Percentiles rank a stretch among this genome's conserved stretches.
These are phyloP conservation scores for Alternaria viburni DNA, from an alignment of 2,329 filamentous ascomycete species.

Conservation along the genomic window DNA sequence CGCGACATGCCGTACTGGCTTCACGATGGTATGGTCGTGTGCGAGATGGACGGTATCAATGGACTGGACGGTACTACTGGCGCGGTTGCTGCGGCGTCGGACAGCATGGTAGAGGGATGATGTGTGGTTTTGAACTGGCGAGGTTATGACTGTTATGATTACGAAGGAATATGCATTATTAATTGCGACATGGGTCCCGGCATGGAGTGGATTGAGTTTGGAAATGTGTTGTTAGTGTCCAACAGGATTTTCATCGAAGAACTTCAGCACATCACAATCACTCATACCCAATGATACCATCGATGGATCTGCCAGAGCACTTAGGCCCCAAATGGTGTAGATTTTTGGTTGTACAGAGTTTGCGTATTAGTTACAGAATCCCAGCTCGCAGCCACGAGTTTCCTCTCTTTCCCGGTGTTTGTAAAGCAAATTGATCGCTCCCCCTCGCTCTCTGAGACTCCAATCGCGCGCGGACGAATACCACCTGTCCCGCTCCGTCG, in stretches of 20 bases:
- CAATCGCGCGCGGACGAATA: slow-evolving; percentile 1
- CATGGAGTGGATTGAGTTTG: not conserved
- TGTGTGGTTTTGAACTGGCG: not conserved
- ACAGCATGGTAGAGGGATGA: not conserved
- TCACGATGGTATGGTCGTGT: not conserved
- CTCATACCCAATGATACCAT: not conserved
- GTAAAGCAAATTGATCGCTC: slow-evolving; percentile 3
- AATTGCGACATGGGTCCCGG: not conserved
- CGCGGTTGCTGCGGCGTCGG: not conserved
- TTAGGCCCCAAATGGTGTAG: slow-evolving; percentile 27
- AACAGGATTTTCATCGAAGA: not conserved
- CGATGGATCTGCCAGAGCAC: not conserved
- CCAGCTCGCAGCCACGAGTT: not conserved
- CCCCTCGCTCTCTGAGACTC: not conserved
- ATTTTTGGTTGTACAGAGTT: slow-evolving; percentile 28
- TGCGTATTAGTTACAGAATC: slow-evolving; percentile 28
- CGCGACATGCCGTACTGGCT: not conserved
- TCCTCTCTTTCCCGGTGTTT: not conserved
- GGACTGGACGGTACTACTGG: not conserved
- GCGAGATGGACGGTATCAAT: not conserved
- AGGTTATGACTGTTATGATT: not conserved
- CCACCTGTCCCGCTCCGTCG: not conserved
- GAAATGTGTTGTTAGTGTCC: not conserved
- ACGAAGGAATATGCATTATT: not conserved
- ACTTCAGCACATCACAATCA: not conserved